A percentile compares a stretch with the other conserved stretches of the same genome.
These are phyloP conservation scores for Garcileccinum viscosum DNA, from an alignment of 1,284 basidiomycete genomes.

Conservation along the genomic window DNA sequence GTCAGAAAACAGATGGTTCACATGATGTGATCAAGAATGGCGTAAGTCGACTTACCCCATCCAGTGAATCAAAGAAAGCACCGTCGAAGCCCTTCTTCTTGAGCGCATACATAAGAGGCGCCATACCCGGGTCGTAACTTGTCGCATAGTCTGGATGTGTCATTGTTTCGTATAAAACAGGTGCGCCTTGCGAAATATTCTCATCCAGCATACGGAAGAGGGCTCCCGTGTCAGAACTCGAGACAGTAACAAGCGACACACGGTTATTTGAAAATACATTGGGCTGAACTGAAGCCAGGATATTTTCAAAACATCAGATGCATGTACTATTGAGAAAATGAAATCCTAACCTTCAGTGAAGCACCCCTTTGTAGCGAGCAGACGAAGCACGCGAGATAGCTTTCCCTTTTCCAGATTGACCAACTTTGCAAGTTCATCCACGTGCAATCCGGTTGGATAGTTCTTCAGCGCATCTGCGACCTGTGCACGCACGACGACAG, in stretches of 20 bases:
- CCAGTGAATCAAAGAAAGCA: background rate
- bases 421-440: background rate
- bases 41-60: background rate
- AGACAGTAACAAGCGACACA: background rate
- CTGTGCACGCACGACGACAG: background rate
- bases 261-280: background rate
- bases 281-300: background rate
- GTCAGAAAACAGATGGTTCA: background rate
- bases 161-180: background rate
- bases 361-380: background rate
- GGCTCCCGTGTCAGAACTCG: background rate
- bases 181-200: background rate
- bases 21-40: background rate
- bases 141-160: background rate
- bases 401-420: background rate
- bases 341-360: background rate
- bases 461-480: background rate
- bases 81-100: background rate
- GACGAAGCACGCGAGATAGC: background rate
- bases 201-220: background rate
- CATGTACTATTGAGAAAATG: background rate
- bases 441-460: background rate
- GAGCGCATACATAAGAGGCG: background rate
- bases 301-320: background rate
- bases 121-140: background rate